phyloP scores from a whole-genome alignment of 441 rosid genomes.

The Sinapis alba region DNA sequence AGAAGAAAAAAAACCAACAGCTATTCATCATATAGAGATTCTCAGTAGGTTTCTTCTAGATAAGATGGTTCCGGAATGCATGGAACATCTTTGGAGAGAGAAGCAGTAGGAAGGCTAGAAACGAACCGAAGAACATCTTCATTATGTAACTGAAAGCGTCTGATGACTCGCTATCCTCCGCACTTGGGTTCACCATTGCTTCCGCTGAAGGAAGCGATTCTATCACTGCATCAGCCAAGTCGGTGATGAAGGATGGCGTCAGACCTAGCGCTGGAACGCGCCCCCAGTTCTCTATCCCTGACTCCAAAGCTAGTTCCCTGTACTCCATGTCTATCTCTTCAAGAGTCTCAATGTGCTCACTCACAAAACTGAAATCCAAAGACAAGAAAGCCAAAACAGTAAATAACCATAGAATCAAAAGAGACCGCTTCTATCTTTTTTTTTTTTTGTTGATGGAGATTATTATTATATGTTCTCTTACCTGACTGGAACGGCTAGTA shows the following conservation, averaged over 20 bases:
- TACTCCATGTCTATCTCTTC: slow-evolving; percentile 97
- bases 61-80: slow-evolving; percentile 61
- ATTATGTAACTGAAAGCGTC: slow-evolving; percentile 56
- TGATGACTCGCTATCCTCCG: slow-evolving; percentile 44
- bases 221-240: slow-evolving; percentile 90
- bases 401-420: background rate
- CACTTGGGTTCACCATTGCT: slow-evolving; percentile 47
- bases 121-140: slow-evolving; percentile 77
- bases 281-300: slow-evolving; percentile 94
- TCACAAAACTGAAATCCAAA: slow-evolving; percentile 69
- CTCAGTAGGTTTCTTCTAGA: slow-evolving; percentile 29
- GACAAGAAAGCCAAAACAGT: background rate
- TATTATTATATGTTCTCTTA: slow-evolving; percentile 33
- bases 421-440: background rate
- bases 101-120: slow-evolving; percentile 70
- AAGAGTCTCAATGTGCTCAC: slow-evolving; percentile 94
- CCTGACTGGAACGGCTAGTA: slow-evolving; percentile 96
- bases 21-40: slow-evolving; percentile 3
- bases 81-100: slow-evolving; percentile 62
- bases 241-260: slow-evolving; percentile 77
- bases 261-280: slow-evolving; percentile 90
- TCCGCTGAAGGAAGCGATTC: slow-evolving; percentile 85
- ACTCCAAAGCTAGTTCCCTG: slow-evolving; percentile 81
- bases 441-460: too few relatives aligned
- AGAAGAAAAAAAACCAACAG: background rate